Evolutionary conservation across 1,139 yeast species (phyloP), one percentile per base, ranked within the genome.

Genomic region (Debaryomyces nepalensis): DNA sequence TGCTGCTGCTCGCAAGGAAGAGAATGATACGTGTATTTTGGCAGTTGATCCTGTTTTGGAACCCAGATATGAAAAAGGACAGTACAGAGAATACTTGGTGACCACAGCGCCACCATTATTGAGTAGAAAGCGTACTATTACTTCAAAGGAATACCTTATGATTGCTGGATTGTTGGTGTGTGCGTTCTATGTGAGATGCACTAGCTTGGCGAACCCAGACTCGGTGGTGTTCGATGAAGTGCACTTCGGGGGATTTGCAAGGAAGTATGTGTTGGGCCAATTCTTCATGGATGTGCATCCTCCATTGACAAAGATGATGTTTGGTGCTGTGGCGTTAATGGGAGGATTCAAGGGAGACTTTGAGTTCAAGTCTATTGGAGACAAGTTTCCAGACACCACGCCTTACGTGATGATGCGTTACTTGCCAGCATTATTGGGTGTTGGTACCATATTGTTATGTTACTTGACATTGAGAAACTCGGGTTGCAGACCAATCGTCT

Each of bases 241-340:
- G 29, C 73, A 58, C 50, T 85, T 85, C 49, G 95, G 95, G 44
- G 88, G 87, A 16, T 85, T 85, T 65, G 87, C 95, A 30, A 71
- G 79, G 47, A 82, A 85, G 59, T 87, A 87, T 66, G 82, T 87
- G 48, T 68, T 74, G 50, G 90, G 93, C 29, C 67, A 66, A 15
- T 87, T 76, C 65, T 89, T 90, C 68, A 84, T 90, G 87, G 97
- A 90, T 65, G 96, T 89, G 42, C 97, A 90, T 63, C 97, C 97
- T 20, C 97, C 97, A 4, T 75, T 89, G 58, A 95, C 96, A 38
- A 89, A 89, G 66, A 82, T 90, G 87, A 66, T 90, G 44, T 87
- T 79, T 65, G 96, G 95, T 2, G 88, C 86, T 31, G 81, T 87
- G 35, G 91, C 81, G 1, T 66, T 77, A 35, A 50, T 86, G 22